Evolutionary conservation across 2,329 filamentous ascomycete genomes (phyloP).

Genomic region (Sclerotinia borealis): DNA sequence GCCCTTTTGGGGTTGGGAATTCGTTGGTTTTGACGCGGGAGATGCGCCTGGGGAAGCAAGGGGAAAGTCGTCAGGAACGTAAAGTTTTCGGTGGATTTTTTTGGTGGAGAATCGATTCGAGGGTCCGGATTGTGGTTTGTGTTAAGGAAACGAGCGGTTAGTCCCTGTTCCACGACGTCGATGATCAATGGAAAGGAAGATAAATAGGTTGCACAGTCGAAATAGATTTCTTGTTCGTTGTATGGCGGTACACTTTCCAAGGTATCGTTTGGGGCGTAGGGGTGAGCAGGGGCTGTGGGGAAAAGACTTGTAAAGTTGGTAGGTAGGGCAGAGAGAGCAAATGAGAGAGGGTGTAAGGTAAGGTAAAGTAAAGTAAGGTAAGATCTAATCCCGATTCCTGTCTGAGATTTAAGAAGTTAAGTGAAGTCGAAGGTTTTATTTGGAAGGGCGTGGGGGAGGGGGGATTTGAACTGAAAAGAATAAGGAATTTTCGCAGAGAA

Average conservation of each 20-base stretch:
- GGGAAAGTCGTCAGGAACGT: constrained; percentile 25
- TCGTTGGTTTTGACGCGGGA: constrained; percentile 15
- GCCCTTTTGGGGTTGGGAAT: constrained; percentile 17
- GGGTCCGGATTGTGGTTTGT: constrained; percentile 12
- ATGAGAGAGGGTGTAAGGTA: background rate
- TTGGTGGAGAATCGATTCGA: constrained; percentile 12
- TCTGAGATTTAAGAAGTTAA: background rate
- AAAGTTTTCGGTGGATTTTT: constrained; percentile 13
- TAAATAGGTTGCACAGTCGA: constrained; percentile 3
- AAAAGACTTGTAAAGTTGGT: background rate
- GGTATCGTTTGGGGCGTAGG: background rate
- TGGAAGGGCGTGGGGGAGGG: background rate
- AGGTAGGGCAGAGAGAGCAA: constrained; percentile 5
- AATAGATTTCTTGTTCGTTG: background rate
- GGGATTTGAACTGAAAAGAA: background rate
- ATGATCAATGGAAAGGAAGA: constrained; percentile 12
- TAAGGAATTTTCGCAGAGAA: constrained; percentile 1
- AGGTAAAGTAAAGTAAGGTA: background rate
- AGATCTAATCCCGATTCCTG: background rate
- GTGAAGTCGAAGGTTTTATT: background rate
- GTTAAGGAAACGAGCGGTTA: constrained; percentile 12
- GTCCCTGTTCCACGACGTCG: constrained; percentile 12
- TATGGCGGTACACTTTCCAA: background rate
- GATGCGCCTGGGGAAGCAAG: constrained; percentile 26
- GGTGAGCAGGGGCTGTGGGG: constrained; percentile 1